Evolutionary conservation across 306 rosid genomes (phyloP).

Genomic region (Phaseolus lunatus): DNA sequence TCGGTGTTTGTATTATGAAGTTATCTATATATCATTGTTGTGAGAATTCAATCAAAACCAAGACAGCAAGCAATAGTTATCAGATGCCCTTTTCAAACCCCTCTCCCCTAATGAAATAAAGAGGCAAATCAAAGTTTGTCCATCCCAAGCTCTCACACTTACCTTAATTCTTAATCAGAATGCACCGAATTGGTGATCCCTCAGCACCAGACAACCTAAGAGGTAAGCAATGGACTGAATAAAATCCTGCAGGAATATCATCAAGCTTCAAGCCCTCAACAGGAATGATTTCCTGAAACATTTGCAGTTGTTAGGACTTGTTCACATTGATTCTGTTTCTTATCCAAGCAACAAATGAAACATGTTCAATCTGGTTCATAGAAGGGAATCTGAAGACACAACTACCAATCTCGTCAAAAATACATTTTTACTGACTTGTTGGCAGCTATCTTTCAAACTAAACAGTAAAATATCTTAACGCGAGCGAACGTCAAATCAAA

Average conservation of each 20-base stretch:
- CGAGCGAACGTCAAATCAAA: conserved; percentile 16
- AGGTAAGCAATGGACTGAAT: conserved; percentile 82
- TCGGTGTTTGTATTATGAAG: too few relatives aligned
- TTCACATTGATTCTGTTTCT: conserved; percentile 22
- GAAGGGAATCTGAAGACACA: conserved; percentile 24
- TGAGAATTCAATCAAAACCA: too few relatives aligned
- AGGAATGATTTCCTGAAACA: conserved; percentile 80
- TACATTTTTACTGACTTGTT: conserved; percentile 6
- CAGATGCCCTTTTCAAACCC: too few relatives aligned
- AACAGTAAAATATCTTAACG: conserved; percentile 1
- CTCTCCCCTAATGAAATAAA: too few relatives aligned
- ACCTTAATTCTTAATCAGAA: conserved; percentile 66
- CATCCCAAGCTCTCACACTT: neutral
- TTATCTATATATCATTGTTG: too few relatives aligned
- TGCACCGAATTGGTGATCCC: conserved; percentile 94
- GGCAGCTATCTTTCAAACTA: conserved; percentile 23
- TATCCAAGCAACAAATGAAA: conserved; percentile 20
- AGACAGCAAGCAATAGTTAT: too few relatives aligned
- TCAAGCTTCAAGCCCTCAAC: conserved; percentile 91
- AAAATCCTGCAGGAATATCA: conserved; percentile 70
- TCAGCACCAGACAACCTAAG: conserved; percentile 90
- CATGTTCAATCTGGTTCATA: conserved; percentile 8
- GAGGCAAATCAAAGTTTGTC: neutral
- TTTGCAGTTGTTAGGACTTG: conserved; percentile 36
- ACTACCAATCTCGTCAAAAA: conserved; percentile 34